phyloP scores from a whole-genome alignment of 1,139 yeast genomes.

The Scheffersomyces parashehatae region DNA sequence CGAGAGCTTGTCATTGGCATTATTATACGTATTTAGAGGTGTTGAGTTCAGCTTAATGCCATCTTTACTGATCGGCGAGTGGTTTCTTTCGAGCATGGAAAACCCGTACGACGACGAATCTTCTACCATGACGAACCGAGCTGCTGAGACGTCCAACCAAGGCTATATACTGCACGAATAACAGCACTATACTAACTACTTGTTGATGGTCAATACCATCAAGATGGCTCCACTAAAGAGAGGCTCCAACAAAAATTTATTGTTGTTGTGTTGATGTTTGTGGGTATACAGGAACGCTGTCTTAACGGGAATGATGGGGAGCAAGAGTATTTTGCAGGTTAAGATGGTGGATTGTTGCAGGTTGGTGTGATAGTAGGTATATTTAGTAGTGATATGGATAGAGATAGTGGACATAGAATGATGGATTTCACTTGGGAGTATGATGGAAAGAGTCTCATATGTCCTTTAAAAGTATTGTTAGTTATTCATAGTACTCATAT shows the following conservation, averaged over 20 bases:
- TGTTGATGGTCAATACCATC: neutral
- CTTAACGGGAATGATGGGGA: too few species aligned
- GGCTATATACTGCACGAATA: too few species aligned
- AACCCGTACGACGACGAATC: conserved; percentile 1
- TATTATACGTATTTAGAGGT: conserved; percentile 7
- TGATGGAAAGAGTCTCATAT: too few species aligned
- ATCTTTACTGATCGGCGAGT: conserved; percentile 13
- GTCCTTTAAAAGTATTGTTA: too few species aligned
- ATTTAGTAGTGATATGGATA: too few species aligned
- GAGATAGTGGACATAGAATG: too few species aligned
- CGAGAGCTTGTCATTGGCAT: conserved; percentile 2
- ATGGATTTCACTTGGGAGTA: too few species aligned
- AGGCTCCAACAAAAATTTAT: conserved; percentile 1
- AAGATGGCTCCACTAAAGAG: conserved; percentile 1
- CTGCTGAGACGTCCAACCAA: neutral
- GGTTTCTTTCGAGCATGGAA: conserved; percentile 2
- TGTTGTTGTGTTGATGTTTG: conserved; percentile 1
- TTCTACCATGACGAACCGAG: neutral
- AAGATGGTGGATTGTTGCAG: too few species aligned
- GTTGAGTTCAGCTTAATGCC: conserved; percentile 15
- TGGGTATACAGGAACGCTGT: neutral
- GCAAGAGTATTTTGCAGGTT: too few species aligned
- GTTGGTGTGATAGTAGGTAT: too few species aligned
- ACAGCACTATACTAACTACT: too few species aligned
- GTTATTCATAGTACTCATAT: too few species aligned